Evolutionary conservation across 2,329 filamentous ascomycete genomes (phyloP), one percentile per base, ranked within the genome.

Genomic region (Trichoderma koningii): DNA sequence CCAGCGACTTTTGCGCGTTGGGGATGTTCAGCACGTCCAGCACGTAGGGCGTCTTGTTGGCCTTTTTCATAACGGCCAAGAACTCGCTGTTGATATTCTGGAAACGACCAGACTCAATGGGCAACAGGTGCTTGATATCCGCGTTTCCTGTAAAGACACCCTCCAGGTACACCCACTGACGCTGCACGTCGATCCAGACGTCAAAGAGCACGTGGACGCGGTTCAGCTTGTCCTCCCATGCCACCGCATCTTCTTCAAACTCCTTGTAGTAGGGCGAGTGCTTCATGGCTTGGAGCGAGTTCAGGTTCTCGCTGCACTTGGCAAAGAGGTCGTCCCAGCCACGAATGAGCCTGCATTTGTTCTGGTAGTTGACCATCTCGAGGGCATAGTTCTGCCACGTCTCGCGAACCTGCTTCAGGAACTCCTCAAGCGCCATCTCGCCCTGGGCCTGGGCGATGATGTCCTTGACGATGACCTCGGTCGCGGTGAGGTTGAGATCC

Each of bases 21-120:
- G 93, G 90, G 65, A 99, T 99, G 69, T 93, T 93, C 64, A 99
- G 87, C 2, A 99, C 94, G 75, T 99, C 96, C 52, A 99, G 85
- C 7, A 99, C 92, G 71, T 93, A 95, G 0, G 95, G 94, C 60
- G 94, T 93, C 76, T 97, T 96, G 79, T 96, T 94, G 51, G 98
- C 95, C 77, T 98, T 99, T 81, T 98, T 98, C 92, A 99, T 97
- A 47, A 99, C 93, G n/a, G 92, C 88, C 74, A 96, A 90, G 80
- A 99, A 99, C 76, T 99, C 94, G 68, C 93, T 96, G 79, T 99
- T 99, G 83, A 99, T 99, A 79, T 98, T 99, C 74, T 97, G 92
- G 80, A 99, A 99, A 65, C 95, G 89, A 12, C 92, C 93, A 1
- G 95, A 97, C 76, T 99, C 95, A 68, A 97, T 93, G 5, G 96